These are phyloP conservation scores for Scutellaria minor DNA, from an alignment of 257 asterid genomes.

Conservation along the genomic window DNA sequence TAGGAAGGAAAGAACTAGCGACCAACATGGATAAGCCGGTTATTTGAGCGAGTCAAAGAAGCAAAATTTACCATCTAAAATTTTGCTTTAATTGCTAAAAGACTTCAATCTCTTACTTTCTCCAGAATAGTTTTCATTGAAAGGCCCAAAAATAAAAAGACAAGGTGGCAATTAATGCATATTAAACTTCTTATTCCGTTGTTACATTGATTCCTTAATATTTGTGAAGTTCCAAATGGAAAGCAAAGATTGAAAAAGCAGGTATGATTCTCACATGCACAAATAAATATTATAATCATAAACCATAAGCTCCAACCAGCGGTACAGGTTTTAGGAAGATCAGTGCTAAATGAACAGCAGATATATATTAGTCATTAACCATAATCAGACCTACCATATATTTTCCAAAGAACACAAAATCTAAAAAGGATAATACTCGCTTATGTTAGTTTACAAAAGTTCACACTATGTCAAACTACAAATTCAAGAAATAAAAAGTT, in stretches of 20 bases:
- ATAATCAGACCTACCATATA: background rate
- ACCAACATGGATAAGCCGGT: background rate
- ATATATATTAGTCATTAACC: background rate
- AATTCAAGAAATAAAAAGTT: constrained; percentile 30
- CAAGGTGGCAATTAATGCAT: background rate
- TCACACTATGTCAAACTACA: constrained; percentile 7
- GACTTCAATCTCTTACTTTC: constrained; percentile 8
- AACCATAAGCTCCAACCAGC: background rate
- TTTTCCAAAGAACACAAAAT: background rate
- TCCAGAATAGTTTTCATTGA: background rate
- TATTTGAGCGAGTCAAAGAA: background rate
- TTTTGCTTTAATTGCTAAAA: background rate
- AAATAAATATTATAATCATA: background rate
- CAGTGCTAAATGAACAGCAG: background rate
- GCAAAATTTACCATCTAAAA: background rate
- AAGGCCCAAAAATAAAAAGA: background rate
- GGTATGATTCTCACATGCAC: background rate
- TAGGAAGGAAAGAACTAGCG: background rate
- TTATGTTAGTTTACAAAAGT: background rate
- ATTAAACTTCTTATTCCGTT: background rate
- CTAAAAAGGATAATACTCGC: background rate
- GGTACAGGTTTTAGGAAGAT: background rate
- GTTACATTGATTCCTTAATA: background rate
- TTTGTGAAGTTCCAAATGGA: background rate
- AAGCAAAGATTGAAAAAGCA: background rate